Base-by-base conservation (phyloP, 352 stramenopile species). In the Phytopythium cucurbitacearum region DNA sequence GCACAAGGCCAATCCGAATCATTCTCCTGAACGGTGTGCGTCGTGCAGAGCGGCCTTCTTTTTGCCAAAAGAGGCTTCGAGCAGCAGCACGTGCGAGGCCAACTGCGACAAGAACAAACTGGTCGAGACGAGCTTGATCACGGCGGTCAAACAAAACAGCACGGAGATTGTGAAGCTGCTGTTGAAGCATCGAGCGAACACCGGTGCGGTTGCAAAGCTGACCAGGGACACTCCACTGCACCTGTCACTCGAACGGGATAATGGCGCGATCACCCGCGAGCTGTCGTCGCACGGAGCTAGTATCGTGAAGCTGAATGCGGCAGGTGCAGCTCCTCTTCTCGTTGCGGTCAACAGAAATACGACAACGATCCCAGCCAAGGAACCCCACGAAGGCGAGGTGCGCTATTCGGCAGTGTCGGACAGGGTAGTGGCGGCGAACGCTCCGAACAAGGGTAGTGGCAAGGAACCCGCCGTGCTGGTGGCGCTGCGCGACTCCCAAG, bases 301-400 rank as follows among this genome's bases (percentile, higher is more conserved):
- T 45, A 50, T 87, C 48, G 66, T 73, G 34, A 62, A 72, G 40
- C 37, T 58, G 0, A 81, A 86, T 48, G 38, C 64, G 9, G 50
- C 45, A 0, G 74, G 74, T 1, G 62, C 64, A 28, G 65, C 76
- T 3, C 62, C 76, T 5, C 59, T 89, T 11, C 74, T 87, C 32
- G 37, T 81, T 33, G 79, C 79, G 0, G 62, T 86, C 13, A 43
- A 70, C 4, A 62, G 64, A 12, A 55, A 61, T n/a, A 62, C 81
- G 38, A 81, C 15, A 13, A 53, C 76, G 1, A 71, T 89, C n/a
- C 60, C 73, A 35, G 61, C 56, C 0, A 67, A 67, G 37, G 63
- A 87, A 48, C 62, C 48, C 3, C 79, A 89, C 38, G 65, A 76
- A 50, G 76, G 72, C 33, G 76, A 89, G 57, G 65, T 89, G 2